Conservation (phyloP, 108 stramenopile genomes). For the Fistulifera solaris region DNA sequence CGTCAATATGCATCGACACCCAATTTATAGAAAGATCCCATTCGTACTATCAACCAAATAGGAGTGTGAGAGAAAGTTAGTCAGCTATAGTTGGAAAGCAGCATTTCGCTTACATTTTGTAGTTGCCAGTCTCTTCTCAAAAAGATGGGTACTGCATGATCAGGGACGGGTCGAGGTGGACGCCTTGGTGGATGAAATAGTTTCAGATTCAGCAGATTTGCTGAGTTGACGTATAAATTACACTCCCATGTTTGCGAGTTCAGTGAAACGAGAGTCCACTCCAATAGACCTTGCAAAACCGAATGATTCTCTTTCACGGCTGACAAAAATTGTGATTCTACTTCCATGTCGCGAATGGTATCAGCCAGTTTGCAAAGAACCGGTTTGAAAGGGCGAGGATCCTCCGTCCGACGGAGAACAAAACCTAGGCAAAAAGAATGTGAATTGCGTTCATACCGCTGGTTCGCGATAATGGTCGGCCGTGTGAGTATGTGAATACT, state of each 20-base stretch:
- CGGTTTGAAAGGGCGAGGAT: slow-evolving; percentile 62
- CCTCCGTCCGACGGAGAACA: slow-evolving; percentile 49
- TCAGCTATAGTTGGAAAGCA: no score
- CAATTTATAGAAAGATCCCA: slow-evolving; percentile 89
- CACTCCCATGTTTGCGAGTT: slow-evolving; percentile 59
- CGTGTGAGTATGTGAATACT: slow-evolving; percentile 68
- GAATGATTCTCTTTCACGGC: slow-evolving; percentile 21
- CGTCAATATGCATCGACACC: slow-evolving; percentile 86
- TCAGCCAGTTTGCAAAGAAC: slow-evolving; percentile 57
- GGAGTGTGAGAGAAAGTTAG: no score
- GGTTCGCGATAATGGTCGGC: slow-evolving; percentile 54
- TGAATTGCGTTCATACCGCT: slow-evolving; percentile 70
- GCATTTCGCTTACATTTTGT: slow-evolving; percentile 15
- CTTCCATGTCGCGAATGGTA: slow-evolving; percentile 62
- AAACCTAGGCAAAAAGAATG: slow-evolving; percentile 75
- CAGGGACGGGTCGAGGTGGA: slow-evolving; percentile 52
- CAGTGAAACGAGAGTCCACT: slow-evolving; percentile 56
- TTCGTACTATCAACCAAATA: slow-evolving; percentile 57
- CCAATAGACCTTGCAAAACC: slow-evolving; percentile 48
- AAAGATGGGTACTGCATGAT: slow-evolving; percentile 71
- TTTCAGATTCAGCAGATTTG: slow-evolving; percentile 64
- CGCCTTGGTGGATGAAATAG: slow-evolving; percentile 61
- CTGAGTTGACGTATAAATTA: slow-evolving; percentile 53
- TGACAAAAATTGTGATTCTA: slow-evolving; percentile 59
- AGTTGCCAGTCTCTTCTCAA: slow-evolving; percentile 64